Conservation (phyloP, 192 early-diverging fungal genomes). For the Martensiomyces pterosporus region DNA sequence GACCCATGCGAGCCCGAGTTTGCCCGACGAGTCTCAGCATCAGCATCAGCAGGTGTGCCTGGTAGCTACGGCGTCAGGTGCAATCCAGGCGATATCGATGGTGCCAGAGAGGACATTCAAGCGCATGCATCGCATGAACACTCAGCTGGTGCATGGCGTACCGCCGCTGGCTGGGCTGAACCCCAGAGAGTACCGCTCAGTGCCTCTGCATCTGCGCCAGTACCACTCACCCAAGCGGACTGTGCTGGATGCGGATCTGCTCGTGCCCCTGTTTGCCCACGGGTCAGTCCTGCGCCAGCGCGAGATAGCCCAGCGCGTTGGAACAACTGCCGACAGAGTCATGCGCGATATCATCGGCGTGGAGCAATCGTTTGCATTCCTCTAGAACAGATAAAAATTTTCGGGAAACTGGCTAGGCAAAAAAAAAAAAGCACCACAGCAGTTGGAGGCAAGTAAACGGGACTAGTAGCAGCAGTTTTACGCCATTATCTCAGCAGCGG, state of each 20-base stretch:
- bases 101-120: conserved; percentile 92
- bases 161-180: conserved; percentile 87
- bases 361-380: conserved; percentile 21
- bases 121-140: conserved; percentile 76
- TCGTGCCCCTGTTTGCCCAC: conserved; percentile 64
- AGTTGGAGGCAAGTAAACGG: too few relatives aligned
- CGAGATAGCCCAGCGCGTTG: conserved; percentile 88
- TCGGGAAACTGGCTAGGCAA: too few relatives aligned
- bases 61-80: conserved; percentile 35
- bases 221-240: conserved; percentile 68
- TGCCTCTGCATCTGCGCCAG: conserved; percentile 60
- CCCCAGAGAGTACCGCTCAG: conserved; percentile 76
- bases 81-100: conserved; percentile 39
- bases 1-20: conserved; percentile 12
- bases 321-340: conserved; percentile 75
- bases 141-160: conserved; percentile 77
- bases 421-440: too few relatives aligned
- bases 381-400: conserved; percentile 8
- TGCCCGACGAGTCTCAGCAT: too few relatives aligned
- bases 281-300: conserved; percentile 66
- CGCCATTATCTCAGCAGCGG: too few relatives aligned
- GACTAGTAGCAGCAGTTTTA: too few relatives aligned
- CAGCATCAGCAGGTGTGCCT: conserved; percentile 46
- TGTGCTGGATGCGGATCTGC: conserved; percentile 82
- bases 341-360: conserved; percentile 34